These are phyloP conservation scores for Aspergillus bombycis DNA, from an alignment of 2,329 filamentous ascomycete genomes.

Conservation along the genomic window DNA sequence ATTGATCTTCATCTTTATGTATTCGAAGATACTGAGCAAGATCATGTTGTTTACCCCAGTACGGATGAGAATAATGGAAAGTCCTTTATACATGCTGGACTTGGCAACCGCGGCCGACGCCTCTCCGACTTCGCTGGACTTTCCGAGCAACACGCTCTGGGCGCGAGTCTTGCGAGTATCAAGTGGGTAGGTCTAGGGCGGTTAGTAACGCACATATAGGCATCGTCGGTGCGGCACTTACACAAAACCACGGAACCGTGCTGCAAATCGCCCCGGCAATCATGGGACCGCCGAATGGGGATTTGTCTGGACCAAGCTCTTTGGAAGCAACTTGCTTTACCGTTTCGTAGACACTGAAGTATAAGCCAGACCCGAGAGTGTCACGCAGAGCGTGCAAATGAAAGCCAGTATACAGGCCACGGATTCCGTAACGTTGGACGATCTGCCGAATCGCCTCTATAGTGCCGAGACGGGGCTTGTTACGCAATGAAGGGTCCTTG, in stretches of 20 bases:
- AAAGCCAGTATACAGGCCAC: slow-evolving; percentile 51
- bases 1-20: slow-evolving; percentile 49
- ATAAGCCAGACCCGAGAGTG: slow-evolving; percentile 49
- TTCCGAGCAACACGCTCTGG: slow-evolving; percentile 50
- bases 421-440: slow-evolving; percentile 45
- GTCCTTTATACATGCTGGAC: slow-evolving; percentile 51
- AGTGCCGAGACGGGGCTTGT: slow-evolving; percentile 45
- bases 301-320: slow-evolving; percentile 46
- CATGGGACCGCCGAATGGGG: slow-evolving; percentile 47
- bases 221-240: slow-evolving; percentile 29
- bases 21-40: slow-evolving; percentile 50
- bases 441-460: slow-evolving; percentile 48
- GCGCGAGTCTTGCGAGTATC: slow-evolving; percentile 54
- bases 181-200: slow-evolving; percentile 48
- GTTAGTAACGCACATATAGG: slow-evolving; percentile 8
- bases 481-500: slow-evolving; percentile 38
- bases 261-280: slow-evolving; percentile 51
- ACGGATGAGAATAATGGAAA: slow-evolving; percentile 52
- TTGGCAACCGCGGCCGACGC: slow-evolving; percentile 44
- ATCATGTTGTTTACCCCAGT: slow-evolving; percentile 55
- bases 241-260: slow-evolving; percentile 52
- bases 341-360: slow-evolving; percentile 52
- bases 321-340: slow-evolving; percentile 51
- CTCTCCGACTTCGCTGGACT: slow-evolving; percentile 45
- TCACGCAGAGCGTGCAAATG: slow-evolving; percentile 49